A percentile compares a stretch with the other conserved stretches of the same genome.
phyloP scores from a whole-genome alignment of 2,329 filamentous ascomycete species.

The Penicillium sp. region DNA sequence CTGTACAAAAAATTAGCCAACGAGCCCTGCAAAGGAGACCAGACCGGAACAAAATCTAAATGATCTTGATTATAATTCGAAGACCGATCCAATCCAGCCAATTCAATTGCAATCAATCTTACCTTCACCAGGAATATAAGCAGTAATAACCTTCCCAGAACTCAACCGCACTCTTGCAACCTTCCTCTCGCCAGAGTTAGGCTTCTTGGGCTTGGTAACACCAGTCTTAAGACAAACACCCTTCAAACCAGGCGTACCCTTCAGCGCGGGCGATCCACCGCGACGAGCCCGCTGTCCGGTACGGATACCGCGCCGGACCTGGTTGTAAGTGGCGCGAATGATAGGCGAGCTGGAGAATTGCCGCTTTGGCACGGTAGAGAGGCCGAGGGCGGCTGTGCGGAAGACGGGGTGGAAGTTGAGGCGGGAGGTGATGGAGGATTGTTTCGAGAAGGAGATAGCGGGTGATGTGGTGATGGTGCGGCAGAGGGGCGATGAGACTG shows the following conservation, averaged over 20 bases:
- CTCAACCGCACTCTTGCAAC: constrained; percentile 87
- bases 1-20: constrained; percentile 35
- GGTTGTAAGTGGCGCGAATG: constrained; percentile 66
- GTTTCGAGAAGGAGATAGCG: constrained; percentile 13
- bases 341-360: constrained; percentile 59
- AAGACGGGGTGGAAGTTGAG: constrained; percentile 31
- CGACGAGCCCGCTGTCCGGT: constrained; percentile 77
- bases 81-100: neutral
- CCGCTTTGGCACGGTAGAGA: constrained; percentile 29
- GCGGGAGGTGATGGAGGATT: constrained; percentile 19
- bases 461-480: constrained; percentile 26
- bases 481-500: constrained; percentile 16
- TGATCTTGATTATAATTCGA: neutral
- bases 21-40: neutral
- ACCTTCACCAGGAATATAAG: constrained; percentile 94
- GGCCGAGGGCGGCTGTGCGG: constrained; percentile 26
- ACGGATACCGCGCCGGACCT: constrained; percentile 74
- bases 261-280: constrained; percentile 80
- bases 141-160: constrained; percentile 80
- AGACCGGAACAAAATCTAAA: neutral
- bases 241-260: constrained; percentile 77
- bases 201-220: constrained; percentile 95
- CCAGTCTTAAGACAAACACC: constrained; percentile 94
- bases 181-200: constrained; percentile 96
- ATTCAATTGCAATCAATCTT: constrained; percentile 23